Percentiles rank a stretch among this genome's conserved stretches.
These are phyloP conservation scores for Castanospermum australe DNA, from an alignment of 306 rosid species.

Conservation along the genomic window DNA sequence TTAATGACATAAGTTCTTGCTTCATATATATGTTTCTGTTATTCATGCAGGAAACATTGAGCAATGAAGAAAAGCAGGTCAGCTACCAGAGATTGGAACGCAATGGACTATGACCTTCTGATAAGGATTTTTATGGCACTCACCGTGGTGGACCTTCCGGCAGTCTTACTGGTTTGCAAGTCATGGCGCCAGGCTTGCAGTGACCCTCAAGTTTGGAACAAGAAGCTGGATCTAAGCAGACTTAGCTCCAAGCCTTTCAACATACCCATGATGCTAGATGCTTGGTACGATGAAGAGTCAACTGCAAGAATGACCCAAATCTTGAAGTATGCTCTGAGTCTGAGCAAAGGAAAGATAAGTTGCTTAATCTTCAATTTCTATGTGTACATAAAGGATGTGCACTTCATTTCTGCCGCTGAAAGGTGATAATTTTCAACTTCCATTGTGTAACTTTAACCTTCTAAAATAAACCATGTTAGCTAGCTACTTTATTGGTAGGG, in stretches of 20 bases:
- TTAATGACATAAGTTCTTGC: too few species aligned
- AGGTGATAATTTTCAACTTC: conserved; percentile 19
- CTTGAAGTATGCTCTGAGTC: conserved; percentile 14
- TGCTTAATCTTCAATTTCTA: conserved; percentile 21
- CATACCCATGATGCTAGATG: background rate
- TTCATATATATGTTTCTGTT: background rate
- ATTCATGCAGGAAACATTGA: background rate
- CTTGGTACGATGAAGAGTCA: background rate
- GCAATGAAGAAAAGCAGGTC: background rate
- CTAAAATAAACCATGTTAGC: background rate
- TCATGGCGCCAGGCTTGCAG: background rate
- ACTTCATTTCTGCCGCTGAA: conserved; percentile 1
- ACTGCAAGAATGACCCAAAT: background rate
- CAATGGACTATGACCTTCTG: background rate
- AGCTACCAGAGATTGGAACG: background rate
- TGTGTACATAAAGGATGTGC: background rate
- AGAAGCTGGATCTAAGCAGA: background rate
- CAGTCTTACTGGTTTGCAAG: conserved; percentile 16
- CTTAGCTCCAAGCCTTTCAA: background rate
- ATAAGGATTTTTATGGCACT: conserved; percentile 21
- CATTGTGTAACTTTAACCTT: background rate
- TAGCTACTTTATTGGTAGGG: too few species aligned
- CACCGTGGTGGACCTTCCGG: conserved; percentile 20
- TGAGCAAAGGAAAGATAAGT: conserved; percentile 16
- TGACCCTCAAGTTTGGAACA: conserved; percentile 21